Evolutionary conservation across 768 basidiomycete species (phyloP).

Genomic region (Boletus rubescentipes): DNA sequence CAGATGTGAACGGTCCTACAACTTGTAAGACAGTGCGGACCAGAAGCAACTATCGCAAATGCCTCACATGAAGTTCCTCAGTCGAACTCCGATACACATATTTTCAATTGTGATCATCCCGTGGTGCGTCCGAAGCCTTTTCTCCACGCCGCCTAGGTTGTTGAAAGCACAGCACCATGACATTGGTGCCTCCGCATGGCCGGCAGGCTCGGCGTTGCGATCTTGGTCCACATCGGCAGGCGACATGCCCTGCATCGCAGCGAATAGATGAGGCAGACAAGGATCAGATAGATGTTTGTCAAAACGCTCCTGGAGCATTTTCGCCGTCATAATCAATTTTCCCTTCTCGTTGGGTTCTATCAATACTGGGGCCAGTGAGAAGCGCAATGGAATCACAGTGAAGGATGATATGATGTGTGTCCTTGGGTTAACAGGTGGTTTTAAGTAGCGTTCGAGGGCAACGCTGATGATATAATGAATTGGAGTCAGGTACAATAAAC

Average conservation of each 20-base stretch:
- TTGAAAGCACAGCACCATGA: slow-evolving; percentile 11
- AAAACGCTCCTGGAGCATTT: slow-evolving; percentile 11
- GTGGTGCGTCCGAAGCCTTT: slow-evolving; percentile 5
- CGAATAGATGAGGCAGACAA: slow-evolving; percentile 12
- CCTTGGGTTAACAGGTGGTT: slow-evolving; percentile 15
- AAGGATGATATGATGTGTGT: slow-evolving; percentile 21
- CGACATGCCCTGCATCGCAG: neutral
- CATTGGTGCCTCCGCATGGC: neutral
- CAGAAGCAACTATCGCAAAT: neutral
- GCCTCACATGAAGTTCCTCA: slow-evolving; percentile 10
- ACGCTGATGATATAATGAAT: neutral
- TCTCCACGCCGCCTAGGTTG: slow-evolving; percentile 16
- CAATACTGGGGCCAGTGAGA: slow-evolving; percentile 16
- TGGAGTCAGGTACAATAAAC: neutral
- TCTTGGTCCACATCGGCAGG: neutral
- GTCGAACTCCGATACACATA: slow-evolving; percentile 10
- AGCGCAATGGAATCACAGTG: slow-evolving; percentile 11
- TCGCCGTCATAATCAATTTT: slow-evolving; percentile 13
- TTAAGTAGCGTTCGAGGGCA: slow-evolving; percentile 20
- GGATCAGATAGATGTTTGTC: slow-evolving; percentile 14
- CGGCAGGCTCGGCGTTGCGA: neutral
- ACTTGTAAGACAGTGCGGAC: neutral
- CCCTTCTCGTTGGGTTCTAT: slow-evolving; percentile 5
- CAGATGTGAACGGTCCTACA: slow-evolving; percentile 16
- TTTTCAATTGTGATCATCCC: neutral